A percentile compares a stretch with the other conserved stretches of the same genome.
phyloP scores from a whole-genome alignment of 1,139 yeast species.

The Pichia sp. region DNA sequence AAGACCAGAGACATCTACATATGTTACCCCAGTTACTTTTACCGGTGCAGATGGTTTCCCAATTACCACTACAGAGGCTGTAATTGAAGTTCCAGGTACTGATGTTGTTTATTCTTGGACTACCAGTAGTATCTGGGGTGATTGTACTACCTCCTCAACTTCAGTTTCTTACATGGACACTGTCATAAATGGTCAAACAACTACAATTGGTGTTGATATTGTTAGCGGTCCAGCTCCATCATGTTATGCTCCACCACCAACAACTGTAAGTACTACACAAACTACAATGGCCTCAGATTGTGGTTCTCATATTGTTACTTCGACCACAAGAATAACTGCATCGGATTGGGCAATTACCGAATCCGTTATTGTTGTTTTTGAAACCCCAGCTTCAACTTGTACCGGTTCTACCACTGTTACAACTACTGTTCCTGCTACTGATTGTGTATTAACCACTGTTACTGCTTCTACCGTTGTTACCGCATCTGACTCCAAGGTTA shows the following conservation, averaged over 20 bases:
- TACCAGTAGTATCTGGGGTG: neutral
- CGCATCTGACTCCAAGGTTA: neutral
- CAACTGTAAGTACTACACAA: neutral
- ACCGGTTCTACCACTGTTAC: neutral
- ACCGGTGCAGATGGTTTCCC: constrained; percentile 1
- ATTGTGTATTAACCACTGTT: neutral
- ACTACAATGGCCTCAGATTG: neutral
- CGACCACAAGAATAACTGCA: neutral
- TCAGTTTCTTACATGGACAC: neutral
- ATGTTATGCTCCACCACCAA: neutral
- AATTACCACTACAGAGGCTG: constrained; percentile 3
- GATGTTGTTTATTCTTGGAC: constrained; percentile 5
- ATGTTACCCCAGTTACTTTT: neutral
- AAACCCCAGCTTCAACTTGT: neutral
- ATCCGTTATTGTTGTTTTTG: neutral
- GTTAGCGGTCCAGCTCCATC: neutral
- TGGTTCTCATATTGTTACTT: neutral
- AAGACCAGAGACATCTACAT: neutral
- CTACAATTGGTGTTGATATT: neutral
- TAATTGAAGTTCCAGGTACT: constrained; percentile 4
- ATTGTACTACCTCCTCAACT: neutral
- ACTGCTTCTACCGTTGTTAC: neutral
- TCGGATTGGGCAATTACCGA: constrained; percentile 1
- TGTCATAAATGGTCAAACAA: neutral
- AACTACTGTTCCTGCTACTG: neutral